phyloP scores from a whole-genome alignment of 1,139 yeast genomes.

The Pichia sp. region DNA sequence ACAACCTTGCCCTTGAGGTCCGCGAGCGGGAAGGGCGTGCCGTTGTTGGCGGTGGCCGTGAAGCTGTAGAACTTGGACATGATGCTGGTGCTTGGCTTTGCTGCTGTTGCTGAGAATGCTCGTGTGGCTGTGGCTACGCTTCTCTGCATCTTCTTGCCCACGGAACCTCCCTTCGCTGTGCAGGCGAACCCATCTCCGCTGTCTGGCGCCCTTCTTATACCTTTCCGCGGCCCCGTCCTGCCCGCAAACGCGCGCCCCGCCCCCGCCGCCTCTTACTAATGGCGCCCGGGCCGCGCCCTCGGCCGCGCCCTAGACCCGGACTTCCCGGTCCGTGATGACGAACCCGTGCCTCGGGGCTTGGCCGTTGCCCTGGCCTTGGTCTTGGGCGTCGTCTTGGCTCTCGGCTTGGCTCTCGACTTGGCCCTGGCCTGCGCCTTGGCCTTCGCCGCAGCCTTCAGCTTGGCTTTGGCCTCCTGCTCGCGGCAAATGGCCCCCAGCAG shows the following conservation, averaged over 20 bases:
- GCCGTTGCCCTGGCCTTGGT: no score
- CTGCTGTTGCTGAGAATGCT: background rate
- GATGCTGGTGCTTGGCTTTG: background rate
- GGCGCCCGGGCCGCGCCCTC: background rate
- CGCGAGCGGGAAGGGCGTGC: constrained; percentile 61
- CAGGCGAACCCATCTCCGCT: no score
- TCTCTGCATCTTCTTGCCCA: no score
- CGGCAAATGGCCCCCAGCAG: constrained; percentile 60
- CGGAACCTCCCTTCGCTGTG: no score
- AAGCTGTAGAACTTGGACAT: constrained; percentile 48
- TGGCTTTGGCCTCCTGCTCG: constrained; percentile 40
- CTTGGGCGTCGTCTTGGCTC: background rate
- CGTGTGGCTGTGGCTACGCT: background rate
- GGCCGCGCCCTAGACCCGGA: no score
- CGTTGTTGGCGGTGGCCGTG: constrained; percentile 52
- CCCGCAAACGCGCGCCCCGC: no score
- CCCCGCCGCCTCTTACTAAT: background rate
- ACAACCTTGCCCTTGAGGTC: constrained; percentile 87
- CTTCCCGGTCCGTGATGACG: no score
- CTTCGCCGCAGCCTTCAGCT: constrained; percentile 1
- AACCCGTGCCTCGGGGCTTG: background rate
- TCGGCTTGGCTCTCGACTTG: background rate
- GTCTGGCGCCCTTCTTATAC: background rate
- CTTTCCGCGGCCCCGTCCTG: background rate
- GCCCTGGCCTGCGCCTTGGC: no score